Base-by-base conservation (phyloP, 1,284 basidiomycete species). In the Rhodotorula sp. region DNA sequence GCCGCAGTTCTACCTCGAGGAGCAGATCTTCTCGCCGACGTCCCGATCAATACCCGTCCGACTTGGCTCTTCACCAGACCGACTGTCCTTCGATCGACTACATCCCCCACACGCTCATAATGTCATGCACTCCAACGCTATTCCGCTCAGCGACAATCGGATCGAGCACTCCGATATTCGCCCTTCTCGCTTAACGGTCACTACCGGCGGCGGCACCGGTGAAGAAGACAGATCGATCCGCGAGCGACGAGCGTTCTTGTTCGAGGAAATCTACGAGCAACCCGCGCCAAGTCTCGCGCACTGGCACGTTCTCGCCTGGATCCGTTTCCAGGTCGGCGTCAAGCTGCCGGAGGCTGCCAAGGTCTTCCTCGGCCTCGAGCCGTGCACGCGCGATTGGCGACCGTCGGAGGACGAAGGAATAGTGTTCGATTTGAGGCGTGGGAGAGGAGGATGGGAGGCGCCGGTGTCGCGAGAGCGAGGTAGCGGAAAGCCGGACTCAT, bases 191-290 rank as follows among this genome's bases (percentile, higher is more conserved):
- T 2, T 85, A 84, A 13, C 80, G 86, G 30, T 70, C 52, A 67
- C 65, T n/a, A 89, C 88, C 2, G 88, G 88, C 0, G 86, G 84
- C 10, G 89, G 89, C 0, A 90, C 89, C 2, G 86, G 89, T 75
- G 86, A 90, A 71, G 86, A 90, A 75, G 85, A 86, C 71, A 79
- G 81, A 2, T 83, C 82, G 54, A 87, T 89, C 62, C 84, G 84
- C 24, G 80, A 85, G 0, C 84, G 89, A 16, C 86, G 86, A 0
- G 80, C 81, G 11, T 89, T 88, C 79, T 83, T 85, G 56, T 89
- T 88, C 87, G 88, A 89, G 79, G 86, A 85, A n/a, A 84, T 88
- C n/a, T 81, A 88, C 31, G 83, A 82, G 26, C 40, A 44, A 2
- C 62, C 64, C 2, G 11, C 40, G 11, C 63, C 64, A 8, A 50